These are phyloP conservation scores for Euptelea pleiosperma DNA, from an alignment of 164 flowering plant species.

Conservation along the genomic window DNA sequence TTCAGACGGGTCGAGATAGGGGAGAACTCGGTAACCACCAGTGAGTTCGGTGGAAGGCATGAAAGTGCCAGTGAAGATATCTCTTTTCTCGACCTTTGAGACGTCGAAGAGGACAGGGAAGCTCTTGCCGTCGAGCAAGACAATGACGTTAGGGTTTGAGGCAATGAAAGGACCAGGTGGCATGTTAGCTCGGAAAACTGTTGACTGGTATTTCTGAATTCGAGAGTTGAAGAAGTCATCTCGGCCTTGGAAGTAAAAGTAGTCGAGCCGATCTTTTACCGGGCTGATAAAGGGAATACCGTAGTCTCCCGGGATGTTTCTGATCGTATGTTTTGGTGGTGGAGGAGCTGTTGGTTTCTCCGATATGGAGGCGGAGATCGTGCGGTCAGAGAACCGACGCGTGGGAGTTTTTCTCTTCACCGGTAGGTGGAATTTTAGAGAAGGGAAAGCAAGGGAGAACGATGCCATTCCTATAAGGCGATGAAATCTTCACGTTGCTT, in stretches of 20 bases:
- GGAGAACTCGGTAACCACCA: constrained; percentile 75
- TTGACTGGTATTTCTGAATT: constrained; percentile 52
- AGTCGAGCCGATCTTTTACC: constrained; percentile 55
- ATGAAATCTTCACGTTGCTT: no score
- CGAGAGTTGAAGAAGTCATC: constrained; percentile 63
- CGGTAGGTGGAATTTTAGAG: constrained; percentile 14
- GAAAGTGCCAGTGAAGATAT: constrained; percentile 75
- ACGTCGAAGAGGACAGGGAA: constrained; percentile 75
- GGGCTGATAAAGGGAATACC: constrained; percentile 72
- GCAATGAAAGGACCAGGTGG: constrained; percentile 81
- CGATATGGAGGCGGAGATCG: constrained; percentile 35
- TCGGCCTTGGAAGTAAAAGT: constrained; percentile 61
- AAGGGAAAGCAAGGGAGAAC: constrained; percentile 12
- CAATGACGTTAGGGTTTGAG: constrained; percentile 49
- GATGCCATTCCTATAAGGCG: constrained; percentile 14
- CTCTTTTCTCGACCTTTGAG: constrained; percentile 64
- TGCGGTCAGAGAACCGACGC: constrained; percentile 5
- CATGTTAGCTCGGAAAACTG: constrained; percentile 72
- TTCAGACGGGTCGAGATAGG: constrained; percentile 82
- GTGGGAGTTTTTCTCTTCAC: constrained; percentile 9
- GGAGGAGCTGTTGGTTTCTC: constrained; percentile 18
- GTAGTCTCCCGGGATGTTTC: constrained; percentile 59
- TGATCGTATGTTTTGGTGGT: constrained; percentile 32
- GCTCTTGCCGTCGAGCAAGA: constrained; percentile 71
- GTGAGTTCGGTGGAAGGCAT: constrained; percentile 75